Percentiles rank a stretch among this genome's conserved stretches.
Conservation (phyloP, 106 monocot species). For the Platanthera guangdongensis region DNA sequence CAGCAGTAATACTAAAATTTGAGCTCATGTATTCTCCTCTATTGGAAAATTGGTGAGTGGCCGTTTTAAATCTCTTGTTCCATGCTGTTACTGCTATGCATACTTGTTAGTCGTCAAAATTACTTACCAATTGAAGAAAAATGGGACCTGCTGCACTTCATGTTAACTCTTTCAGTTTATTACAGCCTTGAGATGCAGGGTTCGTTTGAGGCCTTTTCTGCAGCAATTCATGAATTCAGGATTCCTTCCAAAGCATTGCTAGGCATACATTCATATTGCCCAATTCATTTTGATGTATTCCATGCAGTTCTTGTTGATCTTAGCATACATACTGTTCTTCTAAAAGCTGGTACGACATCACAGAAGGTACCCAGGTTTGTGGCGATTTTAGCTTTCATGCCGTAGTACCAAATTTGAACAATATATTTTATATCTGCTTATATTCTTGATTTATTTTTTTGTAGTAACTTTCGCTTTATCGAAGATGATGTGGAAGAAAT, state of each 20-base stretch:
- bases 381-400: slow-evolving; percentile 17
- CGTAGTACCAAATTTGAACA: not conserved
- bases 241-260: slow-evolving; percentile 80
- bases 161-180: slow-evolving; percentile 12
- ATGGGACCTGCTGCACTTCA: not conserved
- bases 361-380: slow-evolving; percentile 94
- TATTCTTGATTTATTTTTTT: slow-evolving; percentile 3
- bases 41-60: slow-evolving; percentile 62
- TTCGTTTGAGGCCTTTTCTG: slow-evolving; percentile 41
- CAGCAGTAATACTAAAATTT: slow-evolving; percentile 82
- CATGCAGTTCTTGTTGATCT: slow-evolving; percentile 89
- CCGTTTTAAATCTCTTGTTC: slow-evolving; percentile 4
- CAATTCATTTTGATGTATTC: slow-evolving; percentile 91
- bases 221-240: slow-evolving; percentile 91
- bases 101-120: slow-evolving; percentile 1
- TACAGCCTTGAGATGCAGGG: slow-evolving; percentile 53
- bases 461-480: slow-evolving; percentile 15
- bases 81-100: not conserved
- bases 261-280: slow-evolving; percentile 90
- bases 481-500: slow-evolving; percentile 21
- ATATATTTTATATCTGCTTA: slow-evolving; percentile 1
- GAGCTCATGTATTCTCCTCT: slow-evolving; percentile 81
- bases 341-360: slow-evolving; percentile 59
- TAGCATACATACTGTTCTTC: slow-evolving; percentile 60
- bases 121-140: not conserved